Conservation (phyloP, 2,329 filamentous ascomycete genomes). For the Ascochyta rabiei region DNA sequence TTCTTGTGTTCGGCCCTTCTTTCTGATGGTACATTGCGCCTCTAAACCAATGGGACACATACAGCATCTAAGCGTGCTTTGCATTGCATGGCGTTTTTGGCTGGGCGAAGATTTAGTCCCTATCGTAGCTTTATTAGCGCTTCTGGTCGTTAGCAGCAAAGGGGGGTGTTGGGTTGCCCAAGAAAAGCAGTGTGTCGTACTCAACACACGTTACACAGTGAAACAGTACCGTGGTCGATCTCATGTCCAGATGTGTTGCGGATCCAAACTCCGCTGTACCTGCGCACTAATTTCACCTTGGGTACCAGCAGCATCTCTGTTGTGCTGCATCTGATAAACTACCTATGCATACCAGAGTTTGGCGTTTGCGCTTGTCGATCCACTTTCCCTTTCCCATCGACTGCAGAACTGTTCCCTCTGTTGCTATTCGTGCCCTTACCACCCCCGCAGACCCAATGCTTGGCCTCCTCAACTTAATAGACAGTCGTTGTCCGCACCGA, state of each 20-base stretch:
- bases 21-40: not conserved
- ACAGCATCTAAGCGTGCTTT: conserved; percentile 17
- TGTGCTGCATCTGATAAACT: conserved; percentile 1
- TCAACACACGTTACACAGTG: not conserved
- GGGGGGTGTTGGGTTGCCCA: not conserved
- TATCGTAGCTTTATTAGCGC: conserved; percentile 7
- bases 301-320: conserved; percentile 10
- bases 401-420: not conserved
- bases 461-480: conserved; percentile 14
- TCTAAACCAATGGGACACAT: not conserved
- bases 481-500: conserved; percentile 8
- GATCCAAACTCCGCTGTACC: not conserved
- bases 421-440: conserved; percentile 14
- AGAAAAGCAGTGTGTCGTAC: not conserved
- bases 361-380: conserved; percentile 14
- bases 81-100: conserved; percentile 35
- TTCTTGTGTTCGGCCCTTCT: conserved; percentile 5
- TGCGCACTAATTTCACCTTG: not conserved
- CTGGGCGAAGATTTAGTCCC: not conserved
- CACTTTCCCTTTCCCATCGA: conserved; percentile 3
- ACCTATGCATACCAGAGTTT: conserved; percentile 1
- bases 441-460: conserved; percentile 10
- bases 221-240: not conserved
- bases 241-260: not conserved
- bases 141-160: not conserved